phyloP scores from a whole-genome alignment of 75 land plant genomes.

The Cunninghamia lanceolata region DNA sequence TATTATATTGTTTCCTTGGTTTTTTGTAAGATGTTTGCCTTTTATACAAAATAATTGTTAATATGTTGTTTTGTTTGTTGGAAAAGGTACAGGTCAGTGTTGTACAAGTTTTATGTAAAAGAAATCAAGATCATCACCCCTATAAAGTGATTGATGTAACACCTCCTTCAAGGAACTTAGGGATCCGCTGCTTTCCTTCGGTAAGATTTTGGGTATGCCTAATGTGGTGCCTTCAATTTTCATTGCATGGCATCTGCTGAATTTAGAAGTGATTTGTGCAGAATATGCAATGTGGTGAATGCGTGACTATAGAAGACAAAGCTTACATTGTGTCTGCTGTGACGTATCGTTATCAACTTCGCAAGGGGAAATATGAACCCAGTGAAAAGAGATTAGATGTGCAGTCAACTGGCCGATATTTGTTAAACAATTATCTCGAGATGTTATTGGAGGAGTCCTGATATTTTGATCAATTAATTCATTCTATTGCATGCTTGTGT shows the following conservation, averaged over 20 bases:
- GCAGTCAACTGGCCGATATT: conserved; percentile 82
- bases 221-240: background rate
- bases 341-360: conserved; percentile 83
- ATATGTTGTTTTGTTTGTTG: conserved; percentile 1
- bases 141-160: conserved; percentile 91
- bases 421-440: conserved; percentile 83
- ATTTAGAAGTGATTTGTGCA: conserved; percentile 22
- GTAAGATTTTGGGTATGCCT: conserved; percentile 32
- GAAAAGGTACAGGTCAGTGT: background rate
- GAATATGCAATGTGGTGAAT: conserved; percentile 98
- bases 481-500: background rate
- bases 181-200: conserved; percentile 83
- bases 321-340: conserved; percentile 89
- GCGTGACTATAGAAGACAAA: conserved; percentile 89
- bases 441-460: conserved; percentile 71
- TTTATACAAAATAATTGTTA: background rate
- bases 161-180: conserved; percentile 83
- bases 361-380: conserved; percentile 94
- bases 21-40: background rate
- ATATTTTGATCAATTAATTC: background rate
- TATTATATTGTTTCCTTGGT: background rate
- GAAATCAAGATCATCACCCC: conserved; percentile 38
- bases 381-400: conserved; percentile 96
- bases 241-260: background rate
- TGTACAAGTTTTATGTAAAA: conserved; percentile 55